These are phyloP conservation scores for Nakaseomyces bracarensis DNA, from an alignment of 1,139 yeast genomes.

Conservation along the genomic window DNA sequence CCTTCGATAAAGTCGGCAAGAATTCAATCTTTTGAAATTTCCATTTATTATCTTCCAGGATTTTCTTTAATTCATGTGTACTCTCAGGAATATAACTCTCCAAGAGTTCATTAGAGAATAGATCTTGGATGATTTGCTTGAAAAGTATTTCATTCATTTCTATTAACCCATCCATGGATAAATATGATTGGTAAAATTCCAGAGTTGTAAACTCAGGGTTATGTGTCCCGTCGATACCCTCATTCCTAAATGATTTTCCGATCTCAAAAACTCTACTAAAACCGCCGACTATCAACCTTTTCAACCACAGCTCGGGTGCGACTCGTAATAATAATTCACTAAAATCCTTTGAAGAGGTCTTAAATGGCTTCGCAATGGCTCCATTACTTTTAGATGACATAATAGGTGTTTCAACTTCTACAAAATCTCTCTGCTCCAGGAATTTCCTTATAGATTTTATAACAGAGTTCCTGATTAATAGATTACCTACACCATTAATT, in stretches of 20 bases:
- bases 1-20: slow-evolving; percentile 45
- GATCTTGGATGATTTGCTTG: slow-evolving; percentile 29
- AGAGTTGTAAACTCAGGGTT: slow-evolving; percentile 98
- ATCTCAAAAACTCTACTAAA: slow-evolving; percentile 81
- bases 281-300: slow-evolving; percentile 72
- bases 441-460: slow-evolving; percentile 49
- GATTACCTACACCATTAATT: slow-evolving; percentile 44
- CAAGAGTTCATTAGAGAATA: slow-evolving; percentile 8
- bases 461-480: slow-evolving; percentile 49
- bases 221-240: slow-evolving; percentile 93
- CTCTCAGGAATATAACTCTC: slow-evolving; percentile 11
- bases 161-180: slow-evolving; percentile 84
- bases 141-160: slow-evolving; percentile 54
- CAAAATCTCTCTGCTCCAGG: slow-evolving; percentile 47
- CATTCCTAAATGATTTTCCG: slow-evolving; percentile 81
- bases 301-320: slow-evolving; percentile 93
- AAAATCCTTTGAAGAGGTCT: slow-evolving; percentile 41
- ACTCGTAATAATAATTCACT: slow-evolving; percentile 58
- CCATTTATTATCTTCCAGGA: slow-evolving; percentile 25
- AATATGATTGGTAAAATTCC: slow-evolving; percentile 93
- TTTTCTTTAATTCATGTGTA: slow-evolving; percentile 39
- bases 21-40: slow-evolving; percentile 44
- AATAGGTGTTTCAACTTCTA: slow-evolving; percentile 86
- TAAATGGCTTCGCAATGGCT: slow-evolving; percentile 81
- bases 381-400: slow-evolving; percentile 69